Percentiles rank a stretch among this genome's conserved stretches.
Evolutionary conservation across 2,329 filamentous ascomycete species (phyloP).

Genomic region (Cercospora zeae-maydis): DNA sequence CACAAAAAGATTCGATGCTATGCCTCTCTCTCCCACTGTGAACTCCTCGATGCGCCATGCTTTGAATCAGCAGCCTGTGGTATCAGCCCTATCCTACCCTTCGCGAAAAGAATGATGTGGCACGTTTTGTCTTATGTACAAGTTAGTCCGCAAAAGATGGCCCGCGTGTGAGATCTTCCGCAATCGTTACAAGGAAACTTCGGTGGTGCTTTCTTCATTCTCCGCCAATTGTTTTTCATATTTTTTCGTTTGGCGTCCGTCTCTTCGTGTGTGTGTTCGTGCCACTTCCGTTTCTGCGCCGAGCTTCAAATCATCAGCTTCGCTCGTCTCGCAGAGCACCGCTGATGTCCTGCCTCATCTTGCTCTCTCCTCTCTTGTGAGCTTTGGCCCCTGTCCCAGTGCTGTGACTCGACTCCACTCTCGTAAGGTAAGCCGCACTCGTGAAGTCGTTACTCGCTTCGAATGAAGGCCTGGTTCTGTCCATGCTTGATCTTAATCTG

Average conservation of each 20-base stretch:
- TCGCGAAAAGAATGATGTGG: slow-evolving; percentile 7
- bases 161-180: not conserved
- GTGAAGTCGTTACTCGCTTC: slow-evolving; percentile 90
- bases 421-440: slow-evolving; percentile 76
- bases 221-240: not conserved
- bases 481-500: slow-evolving; percentile 80
- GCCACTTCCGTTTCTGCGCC: not conserved
- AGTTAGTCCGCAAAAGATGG: slow-evolving; percentile 9
- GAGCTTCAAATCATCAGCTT: not conserved
- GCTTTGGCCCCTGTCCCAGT: not conserved
- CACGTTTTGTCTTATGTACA: slow-evolving; percentile 8
- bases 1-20: not conserved
- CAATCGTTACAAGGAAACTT: slow-evolving; percentile 7
- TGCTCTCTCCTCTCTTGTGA: slow-evolving; percentile 4
- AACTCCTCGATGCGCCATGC: slow-evolving; percentile 9
- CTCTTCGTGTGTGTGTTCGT: slow-evolving; percentile 9
- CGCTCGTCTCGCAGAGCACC: slow-evolving; percentile 19
- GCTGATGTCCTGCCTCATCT: slow-evolving; percentile 18
- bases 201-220: not conserved
- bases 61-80: slow-evolving; percentile 6
- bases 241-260: not conserved
- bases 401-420: slow-evolving; percentile 59
- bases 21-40: not conserved
- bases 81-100: slow-evolving; percentile 8
- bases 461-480: slow-evolving; percentile 76